Conservation (phyloP, 2,329 filamentous ascomycete genomes). For the Chaetomium globosum region DNA sequence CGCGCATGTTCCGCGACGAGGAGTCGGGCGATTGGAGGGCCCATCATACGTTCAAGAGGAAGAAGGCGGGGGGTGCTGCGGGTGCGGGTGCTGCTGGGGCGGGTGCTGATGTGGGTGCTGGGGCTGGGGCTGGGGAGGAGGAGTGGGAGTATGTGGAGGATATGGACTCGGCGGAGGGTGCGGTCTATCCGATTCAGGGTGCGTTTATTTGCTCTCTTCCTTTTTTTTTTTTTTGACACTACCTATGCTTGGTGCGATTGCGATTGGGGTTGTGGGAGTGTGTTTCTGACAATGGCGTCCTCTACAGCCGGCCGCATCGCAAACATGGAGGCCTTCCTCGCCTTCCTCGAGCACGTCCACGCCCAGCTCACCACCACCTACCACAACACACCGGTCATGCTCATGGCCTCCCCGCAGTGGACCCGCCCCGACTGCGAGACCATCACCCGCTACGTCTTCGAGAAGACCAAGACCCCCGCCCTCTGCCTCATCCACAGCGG, state of each 20-base stretch:
- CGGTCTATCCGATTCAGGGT: slow-evolving; percentile 80
- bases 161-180: slow-evolving; percentile 81
- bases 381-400: slow-evolving; percentile 92
- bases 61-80: slow-evolving; percentile 48
- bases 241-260: neutral
- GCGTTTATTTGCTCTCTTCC: slow-evolving; percentile 30
- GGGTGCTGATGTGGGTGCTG: too few species aligned
- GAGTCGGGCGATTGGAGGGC: slow-evolving; percentile 77
- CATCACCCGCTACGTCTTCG: slow-evolving; percentile 92
- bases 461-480: slow-evolving; percentile 92
- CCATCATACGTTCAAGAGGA: slow-evolving; percentile 72
- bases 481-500: slow-evolving; percentile 90
- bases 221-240: neutral
- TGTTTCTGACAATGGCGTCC: neutral
- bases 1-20: slow-evolving; percentile 89
- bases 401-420: slow-evolving; percentile 90
- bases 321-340: slow-evolving; percentile 91
- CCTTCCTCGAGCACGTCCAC: slow-evolving; percentile 89
- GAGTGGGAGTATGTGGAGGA: slow-evolving; percentile 81
- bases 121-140: slow-evolving; percentile 48
- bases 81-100: slow-evolving; percentile 28
- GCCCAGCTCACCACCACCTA: slow-evolving; percentile 85
- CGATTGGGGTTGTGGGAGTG: neutral
- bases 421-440: slow-evolving; percentile 82
- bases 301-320: slow-evolving; percentile 75